Base-by-base conservation (phyloP, 108 stramenopile species). In the Heterococcus sp. region DNA sequence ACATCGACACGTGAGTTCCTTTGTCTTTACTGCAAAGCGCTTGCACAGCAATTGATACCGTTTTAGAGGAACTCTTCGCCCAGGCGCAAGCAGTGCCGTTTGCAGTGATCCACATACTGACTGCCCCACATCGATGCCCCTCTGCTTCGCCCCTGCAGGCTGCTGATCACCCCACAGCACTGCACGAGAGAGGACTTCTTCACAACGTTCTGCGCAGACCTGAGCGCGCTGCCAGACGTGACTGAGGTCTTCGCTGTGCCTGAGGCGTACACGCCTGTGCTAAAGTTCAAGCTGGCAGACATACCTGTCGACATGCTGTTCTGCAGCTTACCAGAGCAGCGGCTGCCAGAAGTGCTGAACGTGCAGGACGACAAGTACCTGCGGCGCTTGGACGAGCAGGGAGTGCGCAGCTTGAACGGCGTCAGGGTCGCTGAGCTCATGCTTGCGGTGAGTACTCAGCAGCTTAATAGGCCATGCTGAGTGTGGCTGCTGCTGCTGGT, bases 231-330 rank as follows among this genome's bases (percentile, higher is more conserved):
- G 84, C 90, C 93, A 21, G 93, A 94, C 70, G 94, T 96, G 1
- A 89, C 93, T 33, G 93, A 95, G 69, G 93, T 95, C 72, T 92
- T 94, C 14, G 91, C 95, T 0, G 92, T 98, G 33, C 93, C 95
- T 79, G 88, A 85, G 35, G 95, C 95, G 0, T 93, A 93, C 21
- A 95, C 96, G 46, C 98, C 98, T 11, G 93, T 99, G 68, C 86
- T 97, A 35, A 96, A 95, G 28, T 96, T 99, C 86, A 94, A 95
- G 87, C 93, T 93, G 89, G 92, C 92, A 75, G 95, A 93, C 11
- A 89, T 99, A 35, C 93, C 93, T 75, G 94, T 99, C 65, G 98
- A 99, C 89, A 84, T 99, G 58, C 88, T 97, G 0, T 99, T 97
- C 88, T 95, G 94, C 29, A 81, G 93, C 4, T 72, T 97, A 35